phyloP scores from a whole-genome alignment of 345 rosid genomes.

The Eucalyptus regnans region DNA sequence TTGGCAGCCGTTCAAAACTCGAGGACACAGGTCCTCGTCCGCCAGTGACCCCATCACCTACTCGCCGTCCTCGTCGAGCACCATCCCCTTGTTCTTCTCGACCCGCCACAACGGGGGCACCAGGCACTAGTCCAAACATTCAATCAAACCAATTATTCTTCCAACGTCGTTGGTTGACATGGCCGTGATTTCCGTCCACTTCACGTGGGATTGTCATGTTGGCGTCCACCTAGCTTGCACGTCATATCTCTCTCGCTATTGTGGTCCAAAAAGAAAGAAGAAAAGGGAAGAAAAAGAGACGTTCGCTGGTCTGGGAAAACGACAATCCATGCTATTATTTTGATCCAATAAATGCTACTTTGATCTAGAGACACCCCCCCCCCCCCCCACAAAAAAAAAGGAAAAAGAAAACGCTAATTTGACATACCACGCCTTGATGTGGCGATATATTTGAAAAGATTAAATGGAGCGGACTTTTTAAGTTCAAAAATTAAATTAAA shows the following conservation, averaged over 20 bases:
- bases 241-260: background rate
- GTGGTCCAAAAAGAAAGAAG: background rate
- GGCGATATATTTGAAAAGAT: background rate
- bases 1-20: slow-evolving; percentile 8
- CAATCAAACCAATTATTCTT: background rate
- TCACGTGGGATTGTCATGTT: background rate
- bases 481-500: background rate
- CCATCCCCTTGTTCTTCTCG: slow-evolving; percentile 75
- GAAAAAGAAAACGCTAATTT: background rate
- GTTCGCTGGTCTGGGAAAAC: background rate
- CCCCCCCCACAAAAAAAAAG: no score
- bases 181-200: background rate
- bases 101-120: slow-evolving; percentile 88
- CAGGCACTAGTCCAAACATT: slow-evolving; percentile 28
- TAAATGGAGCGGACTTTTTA: background rate
- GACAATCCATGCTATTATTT: background rate
- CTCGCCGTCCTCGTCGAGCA: slow-evolving; percentile 41
- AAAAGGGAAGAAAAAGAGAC: background rate
- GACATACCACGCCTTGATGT: background rate
- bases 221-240: background rate
- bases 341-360: background rate
- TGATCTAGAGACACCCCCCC: no score
- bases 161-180: background rate
- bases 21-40: slow-evolving; percentile 55
- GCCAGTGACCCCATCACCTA: slow-evolving; percentile 33